Evolutionary conservation across 2,329 filamentous ascomycete species (phyloP).

Genomic region (Clarireedia hainanense): DNA sequence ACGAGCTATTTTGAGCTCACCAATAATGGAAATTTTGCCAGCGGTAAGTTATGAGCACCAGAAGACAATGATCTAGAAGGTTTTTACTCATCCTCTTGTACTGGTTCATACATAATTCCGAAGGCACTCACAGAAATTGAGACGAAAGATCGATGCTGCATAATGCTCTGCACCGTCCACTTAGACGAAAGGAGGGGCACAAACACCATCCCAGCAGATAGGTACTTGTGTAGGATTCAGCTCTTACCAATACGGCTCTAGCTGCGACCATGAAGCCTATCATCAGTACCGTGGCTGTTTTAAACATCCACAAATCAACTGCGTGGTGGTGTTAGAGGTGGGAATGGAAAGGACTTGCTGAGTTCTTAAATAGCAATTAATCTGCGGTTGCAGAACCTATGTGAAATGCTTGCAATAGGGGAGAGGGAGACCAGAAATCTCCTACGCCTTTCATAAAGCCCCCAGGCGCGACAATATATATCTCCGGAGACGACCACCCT

Average conservation of each 20-base stretch:
- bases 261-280: constrained; percentile 3
- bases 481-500: neutral
- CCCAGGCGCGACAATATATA: neutral
- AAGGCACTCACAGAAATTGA: neutral
- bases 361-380: neutral
- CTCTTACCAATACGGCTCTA: constrained; percentile 1
- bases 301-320: neutral
- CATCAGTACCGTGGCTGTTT: constrained; percentile 4
- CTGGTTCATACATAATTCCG: neutral
- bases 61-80: neutral
- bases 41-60: neutral
- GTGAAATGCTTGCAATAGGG: too few species aligned
- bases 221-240: neutral
- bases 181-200: constrained; percentile 6
- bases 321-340: neutral
- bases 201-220: neutral
- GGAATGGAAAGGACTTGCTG: neutral
- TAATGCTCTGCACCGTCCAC: constrained; percentile 2
- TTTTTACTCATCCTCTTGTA: neutral
- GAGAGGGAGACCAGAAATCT: too few species aligned
- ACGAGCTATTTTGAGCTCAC: neutral
- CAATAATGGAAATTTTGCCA: neutral
- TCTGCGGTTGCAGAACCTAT: too few species aligned
- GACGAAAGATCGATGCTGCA: neutral
- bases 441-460: too few species aligned